Base-by-base conservation (phyloP, 371 early-diverging fungal genomes). In the Mortierella sp. region DNA sequence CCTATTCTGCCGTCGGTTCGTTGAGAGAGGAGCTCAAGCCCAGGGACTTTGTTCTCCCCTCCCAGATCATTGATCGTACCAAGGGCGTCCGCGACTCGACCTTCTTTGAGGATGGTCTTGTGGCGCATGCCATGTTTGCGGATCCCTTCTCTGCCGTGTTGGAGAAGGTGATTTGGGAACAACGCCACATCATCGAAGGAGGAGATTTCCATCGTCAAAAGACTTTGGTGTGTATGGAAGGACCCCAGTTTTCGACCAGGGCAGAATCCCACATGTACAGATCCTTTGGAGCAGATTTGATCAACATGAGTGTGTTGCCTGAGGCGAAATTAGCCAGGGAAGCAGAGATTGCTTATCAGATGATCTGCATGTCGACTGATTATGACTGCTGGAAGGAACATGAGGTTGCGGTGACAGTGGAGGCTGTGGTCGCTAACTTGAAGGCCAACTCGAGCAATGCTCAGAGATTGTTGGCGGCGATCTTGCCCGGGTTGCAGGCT, bases 331-430 rank as follows among this genome's bases (percentile, higher is more conserved):
- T 99, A 42, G 99, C 99, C 19, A 87, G 95, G 50, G 99, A 99
- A 82, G 97, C 97, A 39, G 99, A 98, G 83, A 95, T 99, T 56
- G 95, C 94, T 14, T 99, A 99, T 76, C 95, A 95, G 70, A 93
- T 97, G 92, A 87, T 99, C 17, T 98, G 98, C 86, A 99, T 99
- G 99, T 89, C 94, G n/a, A 99, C 99, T 43, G 99, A 99, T 83
- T 99, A 97, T 69, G 99, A 99, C 78, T 95, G 96, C 84, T 99
- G 99, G 99, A 89, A 93, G 73, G 92, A 86, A 53, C 85, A 89
- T 23, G 97, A 95, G 80, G 98, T 92, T 70, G 87, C 90, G 7
- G 99, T 99, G 39, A 92, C 92, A 15, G 96, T 97, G 15, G 94
- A 94, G 66, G 90, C 92, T 27, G 99, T 99, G 39, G 92, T 99